Evolutionary conservation across 352 stramenopile species (phyloP), one percentile per base, ranked within the genome.

Genomic region (Globisporangium lucens): DNA sequence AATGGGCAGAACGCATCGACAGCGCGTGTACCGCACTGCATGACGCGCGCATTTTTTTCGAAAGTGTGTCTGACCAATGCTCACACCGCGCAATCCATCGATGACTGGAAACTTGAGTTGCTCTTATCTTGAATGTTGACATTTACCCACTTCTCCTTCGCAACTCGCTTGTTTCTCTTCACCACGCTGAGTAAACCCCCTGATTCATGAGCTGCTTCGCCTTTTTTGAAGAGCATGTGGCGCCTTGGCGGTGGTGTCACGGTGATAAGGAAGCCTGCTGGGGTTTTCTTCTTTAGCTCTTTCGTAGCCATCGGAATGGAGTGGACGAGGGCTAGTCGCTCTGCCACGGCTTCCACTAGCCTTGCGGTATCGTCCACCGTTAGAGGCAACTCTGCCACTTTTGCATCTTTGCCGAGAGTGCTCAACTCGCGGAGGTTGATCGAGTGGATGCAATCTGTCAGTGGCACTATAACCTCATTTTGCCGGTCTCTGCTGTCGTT

Each of bases 41-140:
- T 93, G 82, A 7, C 79, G 74, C 29, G 33, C 41, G 43, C 85
- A 93, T 38, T 90, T 87, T 56, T 87, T 87, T 4, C 82, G 80
- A 51, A 83, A 89, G 12, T 74, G 36, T 10, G 66, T 65, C 17
- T 79, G 75, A n/a, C 82, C 82, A 57, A 89, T 78, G 56, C 62
- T 88, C n/a, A 77, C 61, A 12, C 82, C 82, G 4, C 79, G 78
- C n/a, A 83, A 61, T 7, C 80, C 78, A 61, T 89, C 71, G 1
- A 69, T 69, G 33, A 87, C 67, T 29, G 82, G 83, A 58, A 87
- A 92, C 35, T 73, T 65, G 15, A 80, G 38, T 55, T 66, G 66
- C 4, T 55, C 49, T 55, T 22, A 15, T 59, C 30, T 22, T 55
- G 33, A 10, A 67, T 24, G 30, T 47, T 61, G 29, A 68, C 9